A percentile compares a stretch with the other conserved stretches of the same genome.
These are phyloP conservation scores for Fusarium bulbicola DNA, from an alignment of 2,329 filamentous ascomycete genomes.

Conservation along the genomic window DNA sequence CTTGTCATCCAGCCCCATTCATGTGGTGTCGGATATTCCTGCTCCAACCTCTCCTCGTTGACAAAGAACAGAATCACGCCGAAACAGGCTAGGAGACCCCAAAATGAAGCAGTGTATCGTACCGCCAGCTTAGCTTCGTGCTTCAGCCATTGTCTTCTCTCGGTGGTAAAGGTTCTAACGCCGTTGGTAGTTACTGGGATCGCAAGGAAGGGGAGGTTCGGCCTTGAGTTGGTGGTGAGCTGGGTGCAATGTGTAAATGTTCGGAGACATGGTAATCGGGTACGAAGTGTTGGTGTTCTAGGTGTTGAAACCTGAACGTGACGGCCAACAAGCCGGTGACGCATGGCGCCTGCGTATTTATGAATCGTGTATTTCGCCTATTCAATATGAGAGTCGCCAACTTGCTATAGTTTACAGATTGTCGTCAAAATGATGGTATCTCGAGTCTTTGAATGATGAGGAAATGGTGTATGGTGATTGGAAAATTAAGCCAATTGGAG, in stretches of 20 bases:
- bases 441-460: slow-evolving; percentile 7
- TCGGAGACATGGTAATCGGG: slow-evolving; percentile 37
- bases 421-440: slow-evolving; percentile 1
- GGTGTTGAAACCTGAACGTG: slow-evolving; percentile 28
- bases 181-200: slow-evolving; percentile 58
- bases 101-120: slow-evolving; percentile 73
- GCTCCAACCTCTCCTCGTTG: slow-evolving; percentile 79
- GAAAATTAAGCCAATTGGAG: slow-evolving; percentile 28
- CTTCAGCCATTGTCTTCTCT: slow-evolving; percentile 74
- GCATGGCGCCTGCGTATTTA: slow-evolving; percentile 45
- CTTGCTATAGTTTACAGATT: not conserved
- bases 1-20: slow-evolving; percentile 82
- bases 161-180: slow-evolving; percentile 80
- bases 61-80: slow-evolving; percentile 71
- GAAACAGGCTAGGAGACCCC: slow-evolving; percentile 68
- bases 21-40: slow-evolving; percentile 79
- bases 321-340: slow-evolving; percentile 50
- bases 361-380: not conserved
- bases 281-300: slow-evolving; percentile 24
- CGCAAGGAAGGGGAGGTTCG: slow-evolving; percentile 59
- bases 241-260: slow-evolving; percentile 43
- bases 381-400: not conserved
- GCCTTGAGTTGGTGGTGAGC: slow-evolving; percentile 46
- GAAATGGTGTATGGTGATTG: slow-evolving; percentile 16
- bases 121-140: slow-evolving; percentile 75